Evolutionary conservation across 768 basidiomycete species (phyloP).

Genomic region (Pleurotus salmoneostramineus): DNA sequence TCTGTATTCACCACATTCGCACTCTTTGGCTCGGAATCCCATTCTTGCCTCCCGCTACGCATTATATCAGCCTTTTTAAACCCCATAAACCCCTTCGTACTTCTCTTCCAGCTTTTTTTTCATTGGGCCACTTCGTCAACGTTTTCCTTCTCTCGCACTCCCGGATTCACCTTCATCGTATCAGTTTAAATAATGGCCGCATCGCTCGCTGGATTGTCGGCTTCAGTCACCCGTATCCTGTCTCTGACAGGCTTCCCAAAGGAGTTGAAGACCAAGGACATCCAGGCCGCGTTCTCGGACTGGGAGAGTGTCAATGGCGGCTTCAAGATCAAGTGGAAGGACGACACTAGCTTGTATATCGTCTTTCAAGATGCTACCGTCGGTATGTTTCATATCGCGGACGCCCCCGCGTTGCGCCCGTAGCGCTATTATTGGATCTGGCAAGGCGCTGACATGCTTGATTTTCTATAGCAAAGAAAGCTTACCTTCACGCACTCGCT

Average conservation of each 20-base stretch:
- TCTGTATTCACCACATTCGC: slow-evolving; percentile 7
- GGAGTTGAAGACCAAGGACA: slow-evolving; percentile 96
- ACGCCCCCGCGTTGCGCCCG: neutral
- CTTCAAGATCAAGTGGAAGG: slow-evolving; percentile 98
- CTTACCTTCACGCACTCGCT: slow-evolving; percentile 88
- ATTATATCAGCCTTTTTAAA: slow-evolving; percentile 1
- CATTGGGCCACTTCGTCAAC: neutral
- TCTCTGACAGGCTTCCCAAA: slow-evolving; percentile 89
- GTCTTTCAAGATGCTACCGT: slow-evolving; percentile 89
- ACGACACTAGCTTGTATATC: slow-evolving; percentile 92
- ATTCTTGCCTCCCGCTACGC: neutral
- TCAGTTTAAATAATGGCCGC: slow-evolving; percentile 49
- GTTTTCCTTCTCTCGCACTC: slow-evolving; percentile 15
- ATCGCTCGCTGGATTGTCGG: slow-evolving; percentile 79
- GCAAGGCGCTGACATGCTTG: slow-evolving; percentile 1
- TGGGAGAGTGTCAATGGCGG: slow-evolving; percentile 87
- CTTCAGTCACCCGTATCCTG: slow-evolving; percentile 94
- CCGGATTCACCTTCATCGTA: slow-evolving; percentile 20
- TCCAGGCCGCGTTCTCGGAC: slow-evolving; percentile 85
- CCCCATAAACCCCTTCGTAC: neutral
- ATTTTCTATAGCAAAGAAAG: slow-evolving; percentile 73
- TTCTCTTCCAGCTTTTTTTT: neutral
- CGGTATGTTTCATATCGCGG: slow-evolving; percentile 54
- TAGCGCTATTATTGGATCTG: neutral
- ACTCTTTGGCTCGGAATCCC: slow-evolving; percentile 2